Base-by-base conservation (phyloP, 2,329 filamentous ascomycete species). In the Penicillium sp. region DNA sequence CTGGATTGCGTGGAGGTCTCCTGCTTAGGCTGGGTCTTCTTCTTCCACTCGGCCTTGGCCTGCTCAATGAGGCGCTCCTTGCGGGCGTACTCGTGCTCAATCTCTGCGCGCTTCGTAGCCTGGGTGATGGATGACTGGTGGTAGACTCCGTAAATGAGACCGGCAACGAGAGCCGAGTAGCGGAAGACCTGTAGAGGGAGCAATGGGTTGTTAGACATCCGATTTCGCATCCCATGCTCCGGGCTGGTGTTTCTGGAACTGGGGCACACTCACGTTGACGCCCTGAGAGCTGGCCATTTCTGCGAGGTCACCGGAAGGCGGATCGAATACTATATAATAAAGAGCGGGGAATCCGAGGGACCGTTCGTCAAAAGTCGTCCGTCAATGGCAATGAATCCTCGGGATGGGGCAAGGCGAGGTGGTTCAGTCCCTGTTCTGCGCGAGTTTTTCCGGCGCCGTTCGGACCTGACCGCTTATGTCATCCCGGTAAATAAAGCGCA, bases 131-230 rank as follows among this genome's bases (percentile, higher is more conserved):
- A 85, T 74, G 89, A 84, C 83, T 99, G 95, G 83, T 96, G 94
- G 80, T 89, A 91, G 83, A 96, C 87, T 78, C 95, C 95, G 83
- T 99, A 99, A 82, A 96, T 89, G 76, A 98, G 82, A 77, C 95
- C 95, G 73, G 92, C 84, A 74, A 88, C 90, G 69, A 99, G 90
- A 76, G 93, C 93, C 75, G 92, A 94, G 86, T 94, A 99, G 81
- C 95, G 93, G 79, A 98, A 87, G 79, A 99, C 94, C 95, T 99
- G 79, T 54, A 70, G 37, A 63, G 36, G 60, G 69, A 36, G 50
- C 24, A 57, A 55, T 52, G 55, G 49, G 54, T 58, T 50, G 62
- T 68, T 37, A 68, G 50, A 63, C 56, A 63, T 60, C 50, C 55
- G 54, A 62, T 60, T 60, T 63, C 65, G 55, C 54, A 31, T 52